Evolutionary conservation across 176 grass and related monocot species (phyloP).

Genomic region (Pontederia paniculata): DNA sequence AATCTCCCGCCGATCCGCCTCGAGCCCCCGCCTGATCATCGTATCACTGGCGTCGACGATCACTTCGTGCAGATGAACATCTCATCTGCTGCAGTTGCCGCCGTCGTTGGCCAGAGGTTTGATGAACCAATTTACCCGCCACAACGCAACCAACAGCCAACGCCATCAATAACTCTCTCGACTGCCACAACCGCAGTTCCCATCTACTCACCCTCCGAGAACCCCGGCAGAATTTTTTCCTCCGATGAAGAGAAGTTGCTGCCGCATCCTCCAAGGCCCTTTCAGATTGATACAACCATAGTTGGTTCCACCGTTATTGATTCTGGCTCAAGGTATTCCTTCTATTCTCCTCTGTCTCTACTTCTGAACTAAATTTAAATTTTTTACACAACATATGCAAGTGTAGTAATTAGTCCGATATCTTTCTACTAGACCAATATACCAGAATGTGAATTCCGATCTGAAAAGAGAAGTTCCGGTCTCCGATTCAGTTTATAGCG

Average conservation of each 20-base stretch:
- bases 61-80: conserved; percentile 68
- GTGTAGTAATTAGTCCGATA: neutral
- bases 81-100: conserved; percentile 27
- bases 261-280: conserved; percentile 22
- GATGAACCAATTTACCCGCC: conserved; percentile 3
- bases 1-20: conserved; percentile 82
- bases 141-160: neutral
- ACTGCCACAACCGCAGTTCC: conserved; percentile 22
- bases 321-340: conserved; percentile 37
- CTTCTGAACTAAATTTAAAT: neutral
- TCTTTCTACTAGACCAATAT: neutral
- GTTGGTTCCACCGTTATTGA: conserved; percentile 31
- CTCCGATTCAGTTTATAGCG: conserved; percentile 13
- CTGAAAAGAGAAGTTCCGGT: conserved; percentile 16
- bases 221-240: conserved; percentile 34
- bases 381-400: neutral
- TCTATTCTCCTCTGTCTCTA: conserved; percentile 7
- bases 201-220: conserved; percentile 46
- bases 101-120: conserved; percentile 5
- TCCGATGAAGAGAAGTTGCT: conserved; percentile 51
- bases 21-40: conserved; percentile 29
- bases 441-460: neutral
- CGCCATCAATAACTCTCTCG: conserved; percentile 28
- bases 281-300: conserved; percentile 5
- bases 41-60: conserved; percentile 35